Conservation (phyloP, 345 rosid species). For the Salix purpurea region DNA sequence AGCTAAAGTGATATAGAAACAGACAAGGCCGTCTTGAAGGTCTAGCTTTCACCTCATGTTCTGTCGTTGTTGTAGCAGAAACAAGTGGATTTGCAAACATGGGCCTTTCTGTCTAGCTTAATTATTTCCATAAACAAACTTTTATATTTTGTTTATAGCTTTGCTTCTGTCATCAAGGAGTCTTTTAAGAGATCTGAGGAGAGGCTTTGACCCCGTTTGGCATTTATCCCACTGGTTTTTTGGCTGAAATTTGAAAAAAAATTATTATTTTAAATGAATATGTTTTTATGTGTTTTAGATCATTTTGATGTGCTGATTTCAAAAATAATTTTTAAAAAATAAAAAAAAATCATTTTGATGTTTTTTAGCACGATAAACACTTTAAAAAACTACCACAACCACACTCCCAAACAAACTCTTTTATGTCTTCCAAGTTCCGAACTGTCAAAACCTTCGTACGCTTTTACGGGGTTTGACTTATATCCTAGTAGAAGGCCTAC, state of each 20-base stretch:
- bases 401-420: rapidly evolving
- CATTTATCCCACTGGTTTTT: too few species aligned
- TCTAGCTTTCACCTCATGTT: constrained; percentile 15
- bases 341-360: too few species aligned
- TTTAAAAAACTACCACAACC: too few species aligned
- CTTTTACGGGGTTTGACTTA: background rate
- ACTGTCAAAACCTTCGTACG: background rate
- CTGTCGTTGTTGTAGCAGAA: constrained; percentile 9
- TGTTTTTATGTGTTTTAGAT: too few species aligned
- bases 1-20: background rate
- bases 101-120: background rate
- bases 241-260: too few species aligned
- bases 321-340: too few species aligned
- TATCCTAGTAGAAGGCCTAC: background rate
- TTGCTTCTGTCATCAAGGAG: background rate
- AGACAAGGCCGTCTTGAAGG: too few species aligned
- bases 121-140: background rate
- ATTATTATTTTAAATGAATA: too few species aligned
- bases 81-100: background rate
- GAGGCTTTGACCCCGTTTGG: background rate
- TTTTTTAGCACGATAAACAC: too few species aligned
- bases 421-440: background rate
- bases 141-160: background rate
- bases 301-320: too few species aligned
- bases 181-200: background rate